These are phyloP conservation scores for Lagenidium giganteum DNA, from an alignment of 352 stramenopile species.

Conservation along the genomic window DNA sequence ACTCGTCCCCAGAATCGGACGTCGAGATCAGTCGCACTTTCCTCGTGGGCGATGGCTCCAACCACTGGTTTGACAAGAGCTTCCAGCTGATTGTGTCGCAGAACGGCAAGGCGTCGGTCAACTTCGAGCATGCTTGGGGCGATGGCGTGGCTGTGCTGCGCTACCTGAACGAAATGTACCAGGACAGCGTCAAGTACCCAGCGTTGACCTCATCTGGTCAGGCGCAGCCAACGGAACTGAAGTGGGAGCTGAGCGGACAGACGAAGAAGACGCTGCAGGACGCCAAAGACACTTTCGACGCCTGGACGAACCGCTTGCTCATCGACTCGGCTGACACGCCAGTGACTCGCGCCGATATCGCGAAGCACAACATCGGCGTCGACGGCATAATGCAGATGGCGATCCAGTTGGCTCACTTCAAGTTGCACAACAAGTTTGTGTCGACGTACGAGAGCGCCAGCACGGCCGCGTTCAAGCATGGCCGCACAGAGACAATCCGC, in stretches of 20 bases:
- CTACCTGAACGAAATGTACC: conserved; percentile 88
- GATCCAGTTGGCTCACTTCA: conserved; percentile 87
- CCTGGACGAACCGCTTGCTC: conserved; percentile 52
- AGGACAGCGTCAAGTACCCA: conserved; percentile 69
- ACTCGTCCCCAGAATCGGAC: conserved; percentile 44
- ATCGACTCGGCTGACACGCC: conserved; percentile 73
- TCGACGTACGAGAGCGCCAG: conserved; percentile 87
- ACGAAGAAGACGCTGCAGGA: conserved; percentile 57
- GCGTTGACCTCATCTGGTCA: conserved; percentile 36
- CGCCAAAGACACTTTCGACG: conserved; percentile 68
- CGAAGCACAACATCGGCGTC: conserved; percentile 72
- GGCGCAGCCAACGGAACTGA: conserved; percentile 32
- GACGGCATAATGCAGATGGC: conserved; percentile 91
- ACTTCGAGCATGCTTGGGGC: conserved; percentile 90
- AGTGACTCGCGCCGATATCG: conserved; percentile 53
- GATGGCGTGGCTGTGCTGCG: conserved; percentile 85
- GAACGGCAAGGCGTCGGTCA: conserved; percentile 80
- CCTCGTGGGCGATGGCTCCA: conserved; percentile 74
- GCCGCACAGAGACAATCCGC: conserved; percentile 86
- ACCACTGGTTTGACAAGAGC: conserved; percentile 93
- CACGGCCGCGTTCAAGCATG: conserved; percentile 90
- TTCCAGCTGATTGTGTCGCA: conserved; percentile 85
- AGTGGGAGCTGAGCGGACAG: conserved; percentile 54
- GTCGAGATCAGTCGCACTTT: conserved; percentile 73
- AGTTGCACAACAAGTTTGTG: conserved; percentile 75